Conservation (phyloP, 2,329 filamentous ascomycete genomes). For the Rutstroemia sp. region DNA sequence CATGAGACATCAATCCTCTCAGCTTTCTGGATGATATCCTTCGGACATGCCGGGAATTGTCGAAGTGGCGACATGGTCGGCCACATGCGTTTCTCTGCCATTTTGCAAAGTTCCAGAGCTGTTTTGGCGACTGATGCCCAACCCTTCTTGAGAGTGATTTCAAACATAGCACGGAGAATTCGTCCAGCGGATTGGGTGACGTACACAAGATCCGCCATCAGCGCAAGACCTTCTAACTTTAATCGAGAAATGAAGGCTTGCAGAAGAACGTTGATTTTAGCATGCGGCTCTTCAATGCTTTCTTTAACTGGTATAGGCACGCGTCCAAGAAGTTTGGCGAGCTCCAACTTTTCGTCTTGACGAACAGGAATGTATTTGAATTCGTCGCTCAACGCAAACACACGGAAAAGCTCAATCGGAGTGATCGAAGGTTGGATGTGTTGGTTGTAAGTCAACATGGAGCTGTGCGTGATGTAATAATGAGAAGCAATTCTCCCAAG, state of each 20-base stretch:
- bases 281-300: slow-evolving; percentile 90
- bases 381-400: slow-evolving; percentile 92
- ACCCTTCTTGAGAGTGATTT: slow-evolving; percentile 94
- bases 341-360: slow-evolving; percentile 93
- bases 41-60: slow-evolving; percentile 76
- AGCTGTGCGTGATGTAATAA: slow-evolving; percentile 95
- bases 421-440: slow-evolving; percentile 90
- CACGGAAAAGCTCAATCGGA: slow-evolving; percentile 90
- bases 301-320: slow-evolving; percentile 98
- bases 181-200: slow-evolving; percentile 96
- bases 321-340: slow-evolving; percentile 80
- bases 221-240: slow-evolving; percentile 83
- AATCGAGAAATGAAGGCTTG: slow-evolving; percentile 95
- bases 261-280: slow-evolving; percentile 95
- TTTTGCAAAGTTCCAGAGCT: slow-evolving; percentile 92
- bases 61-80: slow-evolving; percentile 94
- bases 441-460: slow-evolving; percentile 95
- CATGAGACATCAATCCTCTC: slow-evolving; percentile 93
- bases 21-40: slow-evolving; percentile 83
- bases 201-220: slow-evolving; percentile 99
- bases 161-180: slow-evolving; percentile 91
- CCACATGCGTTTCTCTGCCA: slow-evolving; percentile 99
- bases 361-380: slow-evolving; percentile 99
- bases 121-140: slow-evolving; percentile 92
- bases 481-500: slow-evolving; percentile 93